Base-by-base conservation (phyloP, 73 alveolate species). In the Loxodes magnus region DNA sequence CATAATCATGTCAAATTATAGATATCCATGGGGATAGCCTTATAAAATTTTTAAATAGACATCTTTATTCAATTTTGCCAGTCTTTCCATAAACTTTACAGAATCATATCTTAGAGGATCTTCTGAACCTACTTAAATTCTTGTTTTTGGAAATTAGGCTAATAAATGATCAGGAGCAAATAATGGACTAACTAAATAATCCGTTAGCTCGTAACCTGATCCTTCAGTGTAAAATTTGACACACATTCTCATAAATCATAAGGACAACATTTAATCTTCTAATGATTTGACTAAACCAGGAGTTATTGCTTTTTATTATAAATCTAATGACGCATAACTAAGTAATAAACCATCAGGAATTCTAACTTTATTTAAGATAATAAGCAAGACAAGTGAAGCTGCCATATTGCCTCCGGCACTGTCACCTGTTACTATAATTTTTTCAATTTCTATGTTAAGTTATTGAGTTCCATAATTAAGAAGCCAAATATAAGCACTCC, bases 331-430 rank as follows among this genome's bases (percentile, higher is more conserved):
- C 33, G 99, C 97, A 62, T 92, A 92, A 14, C 86, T 82, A 17
- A 79, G 74, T 35, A 92, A 55, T 12, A 92, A 50, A 35, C 93
- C 88, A 74, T 88, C 93, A 26, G 99, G 99, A 5, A 74, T 69
- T 62, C 88, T 76, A 51, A 70, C 66, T 5, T 76, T 80, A 63
- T 70, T 73, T 29, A 64, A 50, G 9, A 92, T 66, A 30, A 10
- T 9, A n/a, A 17, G 14, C 10, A 17, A 39, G 15, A 30, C 21
- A 10, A 39, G 50, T 10, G 53, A 69, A 22, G 69, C 73, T 34
- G 56, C 77, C 37, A 92, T 60, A 59, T 92, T 92, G 19, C 99
- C 99, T 3, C 99, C 99, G 2, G 99, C 99, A 35, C 96, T 81
- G 74, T 93, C 99, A 9, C 99, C 99, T 28, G 69, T 87, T 37